phyloP scores from a whole-genome alignment of 805 yeast species.

The Dipodascus geniculatus region DNA sequence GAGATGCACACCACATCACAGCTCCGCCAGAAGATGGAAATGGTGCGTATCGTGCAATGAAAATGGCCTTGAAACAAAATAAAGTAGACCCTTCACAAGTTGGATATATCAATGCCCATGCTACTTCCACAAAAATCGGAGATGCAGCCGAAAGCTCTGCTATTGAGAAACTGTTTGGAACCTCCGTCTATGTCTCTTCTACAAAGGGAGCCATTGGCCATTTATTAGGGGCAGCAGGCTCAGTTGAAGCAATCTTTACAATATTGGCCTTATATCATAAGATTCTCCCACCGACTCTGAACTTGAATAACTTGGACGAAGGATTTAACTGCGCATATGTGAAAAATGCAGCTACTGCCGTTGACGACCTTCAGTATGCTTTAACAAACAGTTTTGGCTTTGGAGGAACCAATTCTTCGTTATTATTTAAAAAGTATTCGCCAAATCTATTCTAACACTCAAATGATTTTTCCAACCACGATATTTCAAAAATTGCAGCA shows the following conservation, averaged over 20 bases:
- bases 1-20: conserved; percentile 89
- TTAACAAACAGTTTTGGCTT: conserved; percentile 90
- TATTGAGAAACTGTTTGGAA: conserved; percentile 30
- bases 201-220: conserved; percentile 93
- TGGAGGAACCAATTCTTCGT: conserved; percentile 88
- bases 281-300: conserved; percentile 69
- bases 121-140: conserved; percentile 85
- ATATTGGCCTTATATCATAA: conserved; percentile 48
- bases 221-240: conserved; percentile 90
- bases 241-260: conserved; percentile 81
- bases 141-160: conserved; percentile 83
- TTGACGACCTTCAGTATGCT: conserved; percentile 40
- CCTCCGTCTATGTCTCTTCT: conserved; percentile 43
- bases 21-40: conserved; percentile 75
- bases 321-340: conserved; percentile 47
- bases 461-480: too few species aligned
- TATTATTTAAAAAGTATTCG: conserved; percentile 26
- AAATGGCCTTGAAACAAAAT: conserved; percentile 49
- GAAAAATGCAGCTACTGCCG: conserved; percentile 32
- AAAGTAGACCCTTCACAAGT: conserved; percentile 37
- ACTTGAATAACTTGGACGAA: conserved; percentile 36
- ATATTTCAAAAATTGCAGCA: too few species aligned
- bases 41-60: conserved; percentile 81
- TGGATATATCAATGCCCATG: conserved; percentile 89
- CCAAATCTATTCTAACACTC: too few species aligned